phyloP scores from a whole-genome alignment of 805 yeast genomes.

The Millerago galiae region DNA sequence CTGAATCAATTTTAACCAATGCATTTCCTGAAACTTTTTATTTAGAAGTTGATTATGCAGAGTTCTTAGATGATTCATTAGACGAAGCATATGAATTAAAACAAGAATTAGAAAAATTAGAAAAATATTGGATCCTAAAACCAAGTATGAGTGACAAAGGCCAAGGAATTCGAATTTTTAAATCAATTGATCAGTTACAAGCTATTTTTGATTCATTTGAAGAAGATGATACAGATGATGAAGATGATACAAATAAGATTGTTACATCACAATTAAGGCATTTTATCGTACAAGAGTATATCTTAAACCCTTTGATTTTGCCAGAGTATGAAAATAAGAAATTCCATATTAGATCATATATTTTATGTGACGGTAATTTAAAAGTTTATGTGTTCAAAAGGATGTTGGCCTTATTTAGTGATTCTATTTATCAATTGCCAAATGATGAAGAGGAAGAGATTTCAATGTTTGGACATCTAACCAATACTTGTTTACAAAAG shows the following conservation, averaged over 20 bases:
- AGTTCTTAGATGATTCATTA: conserved; percentile 85
- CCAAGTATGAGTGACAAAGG: conserved; percentile 98
- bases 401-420: conserved; percentile 80
- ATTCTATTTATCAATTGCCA: conserved; percentile 34
- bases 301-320: conserved; percentile 61
- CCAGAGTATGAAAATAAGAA: conserved; percentile 57
- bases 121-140: conserved; percentile 78
- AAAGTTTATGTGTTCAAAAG: conserved; percentile 73
- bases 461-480: conserved; percentile 58
- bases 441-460: conserved; percentile 37
- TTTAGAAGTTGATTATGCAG: conserved; percentile 91
- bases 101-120: conserved; percentile 59
- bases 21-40: conserved; percentile 74
- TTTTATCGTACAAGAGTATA: conserved; percentile 83
- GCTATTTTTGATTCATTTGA: conserved; percentile 81
- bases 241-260: conserved; percentile 51
- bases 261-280: conserved; percentile 85
- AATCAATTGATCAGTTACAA: conserved; percentile 73
- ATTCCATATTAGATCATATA: conserved; percentile 86
- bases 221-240: conserved; percentile 59
- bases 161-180: conserved; percentile 85
- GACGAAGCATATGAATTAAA: conserved; percentile 90
- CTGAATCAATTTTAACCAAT: conserved; percentile 48
- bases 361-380: conserved; percentile 67
- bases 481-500: conserved; percentile 88